Evolutionary conservation across 768 basidiomycete genomes (phyloP).

Genomic region (Coprinopsis marcescibilis): DNA sequence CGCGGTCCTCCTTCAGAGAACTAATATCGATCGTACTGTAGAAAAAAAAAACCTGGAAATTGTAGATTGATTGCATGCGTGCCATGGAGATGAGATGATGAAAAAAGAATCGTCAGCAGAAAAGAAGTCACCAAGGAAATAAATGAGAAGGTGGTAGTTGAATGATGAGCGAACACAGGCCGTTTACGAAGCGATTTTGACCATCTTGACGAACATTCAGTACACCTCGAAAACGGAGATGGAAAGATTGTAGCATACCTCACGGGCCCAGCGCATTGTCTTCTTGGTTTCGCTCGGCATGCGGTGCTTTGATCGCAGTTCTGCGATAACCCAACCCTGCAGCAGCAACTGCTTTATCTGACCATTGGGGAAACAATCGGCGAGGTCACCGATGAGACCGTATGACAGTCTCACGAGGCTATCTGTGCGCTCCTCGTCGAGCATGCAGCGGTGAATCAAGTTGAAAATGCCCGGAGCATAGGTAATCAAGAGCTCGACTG

Average conservation of each 20-base stretch:
- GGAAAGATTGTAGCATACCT: constrained; percentile 45
- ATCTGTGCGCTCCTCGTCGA: constrained; percentile 83
- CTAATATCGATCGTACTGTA: neutral
- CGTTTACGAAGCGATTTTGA: constrained; percentile 73
- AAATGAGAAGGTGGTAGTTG: constrained; percentile 17
- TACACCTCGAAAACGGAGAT: constrained; percentile 4
- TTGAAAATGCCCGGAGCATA: constrained; percentile 74
- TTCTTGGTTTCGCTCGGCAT: constrained; percentile 77
- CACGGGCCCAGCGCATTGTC: constrained; percentile 89
- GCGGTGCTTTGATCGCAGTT: constrained; percentile 69
- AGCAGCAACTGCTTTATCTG: constrained; percentile 77
- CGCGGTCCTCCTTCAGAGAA: constrained; percentile 5
- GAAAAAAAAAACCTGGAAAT: neutral
- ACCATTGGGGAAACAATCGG: constrained; percentile 78
- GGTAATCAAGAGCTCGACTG: constrained; percentile 54
- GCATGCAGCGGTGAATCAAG: constrained; percentile 69
- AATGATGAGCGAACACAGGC: constrained; percentile 4
- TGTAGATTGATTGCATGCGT: constrained; percentile 3
- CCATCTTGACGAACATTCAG: constrained; percentile 44
- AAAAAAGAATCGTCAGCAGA: constrained; percentile 19
- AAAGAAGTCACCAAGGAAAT: constrained; percentile 18
- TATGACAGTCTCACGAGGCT: constrained; percentile 65
- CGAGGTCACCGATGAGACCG: constrained; percentile 90
- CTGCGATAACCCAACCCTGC: constrained; percentile 69
- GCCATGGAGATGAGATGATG: constrained; percentile 13